Base-by-base conservation (phyloP, 106 monocot species). In the Allium cepa region DNA sequence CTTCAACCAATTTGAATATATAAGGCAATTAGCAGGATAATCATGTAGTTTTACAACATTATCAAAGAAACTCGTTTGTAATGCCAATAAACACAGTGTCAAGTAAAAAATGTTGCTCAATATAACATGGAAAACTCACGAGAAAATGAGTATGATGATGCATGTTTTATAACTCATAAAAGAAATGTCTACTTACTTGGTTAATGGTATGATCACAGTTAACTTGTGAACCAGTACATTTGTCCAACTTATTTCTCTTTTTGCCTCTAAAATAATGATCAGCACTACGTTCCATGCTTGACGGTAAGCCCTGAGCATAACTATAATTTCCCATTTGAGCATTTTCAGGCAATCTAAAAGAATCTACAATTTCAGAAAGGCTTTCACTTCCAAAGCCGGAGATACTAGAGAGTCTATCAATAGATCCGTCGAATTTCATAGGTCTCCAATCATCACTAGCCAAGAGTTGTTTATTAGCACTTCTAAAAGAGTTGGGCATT, bases 161-260 rank as follows among this genome's bases (percentile, higher is more conserved):
- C 13, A 53, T 10, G 52, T 53, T 53, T 13, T 10, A 1, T 53
- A 53, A 13, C 52, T 10, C 10, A 13, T 10, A 53, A 53, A 53
- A 10, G 52, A 53, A 53, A 53, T 10, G 61, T 17, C 8, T 17
- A 59, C 61, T 61, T 61, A 61, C 26, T 26, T 9, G 70, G 14
- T 6, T 15, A 58, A 67, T 17, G 8, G 49, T 53, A 53, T 9
- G 13, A 22, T 22, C 22, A 53, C 0, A 53, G 1, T 13, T 53
- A 13, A 13, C 9, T 13, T 0, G 52, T 53, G 13, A 10, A 53
- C 13, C 52, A 22, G 22, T 22, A 53, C 52, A 36, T 15, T 85
- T 77, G 7, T 57, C 17, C 12, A 69, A 2, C 17, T 26, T 62
- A 59, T 80, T 92, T 72, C 85, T 88, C 57, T 81, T 86, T 73